Percentiles rank a stretch among this genome's conserved stretches.
Evolutionary conservation across 1,284 basidiomycete species (phyloP).

Genomic region (Leccinum brunneo-olivaceum): DNA sequence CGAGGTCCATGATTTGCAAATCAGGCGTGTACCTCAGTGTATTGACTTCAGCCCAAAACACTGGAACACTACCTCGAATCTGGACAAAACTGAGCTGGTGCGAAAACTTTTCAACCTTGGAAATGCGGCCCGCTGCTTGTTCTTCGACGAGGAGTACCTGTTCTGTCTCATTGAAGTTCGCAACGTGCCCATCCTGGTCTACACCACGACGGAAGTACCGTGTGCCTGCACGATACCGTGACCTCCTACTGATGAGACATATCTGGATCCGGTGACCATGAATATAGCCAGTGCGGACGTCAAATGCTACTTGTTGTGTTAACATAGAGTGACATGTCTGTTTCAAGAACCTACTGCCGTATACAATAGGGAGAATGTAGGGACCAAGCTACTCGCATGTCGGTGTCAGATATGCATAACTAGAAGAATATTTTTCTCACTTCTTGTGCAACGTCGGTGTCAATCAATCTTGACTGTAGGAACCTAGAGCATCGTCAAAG

Average conservation of each 20-base stretch:
- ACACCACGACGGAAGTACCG: slow-evolving; percentile 96
- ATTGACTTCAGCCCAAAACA: slow-evolving; percentile 98
- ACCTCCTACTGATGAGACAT: slow-evolving; percentile 87
- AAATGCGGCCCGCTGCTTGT: slow-evolving; percentile 37
- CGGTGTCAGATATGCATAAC: slow-evolving; percentile 8
- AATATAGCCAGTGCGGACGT: slow-evolving; percentile 73
- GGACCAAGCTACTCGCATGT: slow-evolving; percentile 56
- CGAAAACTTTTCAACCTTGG: slow-evolving; percentile 46
- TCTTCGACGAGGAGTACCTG: slow-evolving; percentile 81
- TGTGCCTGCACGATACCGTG: slow-evolving; percentile 90
- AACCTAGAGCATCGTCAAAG: slow-evolving; percentile 38
- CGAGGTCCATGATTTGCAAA: slow-evolving; percentile 90
- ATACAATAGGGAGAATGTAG: slow-evolving; percentile 89
- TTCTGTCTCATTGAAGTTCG: slow-evolving; percentile 94
- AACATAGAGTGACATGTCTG: slow-evolving; percentile 8
- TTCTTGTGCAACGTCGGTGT: slow-evolving; percentile 51
- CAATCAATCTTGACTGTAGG: slow-evolving; percentile 68
- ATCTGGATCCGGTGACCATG: slow-evolving; percentile 80
- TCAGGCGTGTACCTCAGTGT: slow-evolving; percentile 97
- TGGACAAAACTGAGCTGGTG: slow-evolving; percentile 83
- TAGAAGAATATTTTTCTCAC: slow-evolving; percentile 36
- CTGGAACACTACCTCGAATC: slow-evolving; percentile 87
- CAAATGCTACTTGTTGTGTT: slow-evolving; percentile 60
- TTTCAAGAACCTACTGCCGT: slow-evolving; percentile 69
- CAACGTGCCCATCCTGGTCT: slow-evolving; percentile 76